Conservation (phyloP, 2,329 filamentous ascomycete species). For the Beauveria australis region DNA sequence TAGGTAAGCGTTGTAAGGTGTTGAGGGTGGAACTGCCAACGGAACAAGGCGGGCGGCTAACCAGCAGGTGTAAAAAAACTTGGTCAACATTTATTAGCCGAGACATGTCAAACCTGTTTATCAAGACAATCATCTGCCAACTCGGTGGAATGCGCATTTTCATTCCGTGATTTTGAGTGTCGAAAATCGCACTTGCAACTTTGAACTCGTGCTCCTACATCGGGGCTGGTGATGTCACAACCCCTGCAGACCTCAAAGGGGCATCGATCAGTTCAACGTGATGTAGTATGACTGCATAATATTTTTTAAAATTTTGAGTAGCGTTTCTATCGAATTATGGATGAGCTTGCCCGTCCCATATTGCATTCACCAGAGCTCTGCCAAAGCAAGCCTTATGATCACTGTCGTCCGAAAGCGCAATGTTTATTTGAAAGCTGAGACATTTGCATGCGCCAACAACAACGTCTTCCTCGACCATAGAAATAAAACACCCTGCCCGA, state of each 20-base stretch:
- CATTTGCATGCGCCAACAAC: background rate
- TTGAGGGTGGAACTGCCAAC: conserved; percentile 3
- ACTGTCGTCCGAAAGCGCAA: background rate
- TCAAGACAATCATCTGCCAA: background rate
- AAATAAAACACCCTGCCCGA: background rate
- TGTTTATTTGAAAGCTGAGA: background rate
- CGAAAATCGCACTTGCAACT: background rate
- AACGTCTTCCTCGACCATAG: background rate
- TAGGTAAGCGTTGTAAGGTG: background rate
- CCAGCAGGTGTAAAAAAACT: background rate
- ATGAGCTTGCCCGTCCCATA: too few relatives aligned
- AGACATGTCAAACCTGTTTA: background rate
- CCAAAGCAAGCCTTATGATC: background rate
- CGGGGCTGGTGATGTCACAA: conserved; percentile 9
- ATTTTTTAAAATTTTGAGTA: background rate
- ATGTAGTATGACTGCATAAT: background rate
- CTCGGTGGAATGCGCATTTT: too few relatives aligned
- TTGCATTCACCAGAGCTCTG: background rate
- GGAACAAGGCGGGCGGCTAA: background rate
- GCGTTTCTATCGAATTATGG: too few relatives aligned
- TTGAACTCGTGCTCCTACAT: background rate
- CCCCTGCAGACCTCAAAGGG: background rate
- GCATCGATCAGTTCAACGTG: background rate
- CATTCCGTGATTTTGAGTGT: background rate
- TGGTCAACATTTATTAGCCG: background rate